Conservation (phyloP, 352 stramenopile genomes). For the Halophytophthora batemanensis region DNA sequence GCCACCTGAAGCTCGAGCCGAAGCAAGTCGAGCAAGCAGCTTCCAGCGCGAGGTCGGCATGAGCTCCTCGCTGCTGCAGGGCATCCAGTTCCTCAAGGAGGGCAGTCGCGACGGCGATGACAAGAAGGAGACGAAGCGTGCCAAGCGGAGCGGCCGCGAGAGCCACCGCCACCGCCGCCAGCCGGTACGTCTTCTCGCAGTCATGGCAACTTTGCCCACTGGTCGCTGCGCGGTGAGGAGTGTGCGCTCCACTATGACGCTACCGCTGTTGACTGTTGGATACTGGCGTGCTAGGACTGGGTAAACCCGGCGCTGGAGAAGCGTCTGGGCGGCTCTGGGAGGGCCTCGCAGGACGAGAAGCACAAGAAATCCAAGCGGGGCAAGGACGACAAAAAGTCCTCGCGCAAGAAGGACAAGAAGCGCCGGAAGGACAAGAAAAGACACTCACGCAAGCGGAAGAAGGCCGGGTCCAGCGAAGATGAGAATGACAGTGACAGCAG, state of each 20-base stretch:
- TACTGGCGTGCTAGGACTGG: slow-evolving; percentile 29
- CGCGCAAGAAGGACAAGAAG: slow-evolving; percentile 36
- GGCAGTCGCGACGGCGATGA: slow-evolving; percentile 18
- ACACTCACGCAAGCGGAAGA: too few species aligned
- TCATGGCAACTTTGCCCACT: neutral
- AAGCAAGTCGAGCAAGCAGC: neutral
- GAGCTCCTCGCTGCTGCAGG: slow-evolving; percentile 56
- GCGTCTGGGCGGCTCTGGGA: slow-evolving; percentile 19
- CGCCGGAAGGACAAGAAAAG: slow-evolving; percentile 32
- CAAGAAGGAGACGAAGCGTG: slow-evolving; percentile 25
- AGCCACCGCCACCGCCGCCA: slow-evolving; percentile 12
- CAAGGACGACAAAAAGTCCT: slow-evolving; percentile 28
- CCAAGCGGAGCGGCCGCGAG: too few species aligned
- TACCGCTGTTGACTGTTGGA: neutral
- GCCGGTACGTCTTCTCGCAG: slow-evolving; percentile 21
- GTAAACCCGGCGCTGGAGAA: slow-evolving; percentile 39
- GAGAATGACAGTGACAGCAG: slow-evolving; percentile 12
- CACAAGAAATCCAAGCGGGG: slow-evolving; percentile 23
- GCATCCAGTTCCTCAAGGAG: slow-evolving; percentile 64
- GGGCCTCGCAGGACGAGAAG: slow-evolving; percentile 8
- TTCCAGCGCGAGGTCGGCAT: too few species aligned
- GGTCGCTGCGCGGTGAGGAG: neutral
- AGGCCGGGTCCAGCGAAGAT: too few species aligned
- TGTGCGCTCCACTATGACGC: neutral
- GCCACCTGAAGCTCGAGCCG: too few species aligned